Percentiles rank a stretch among this genome's conserved stretches.
Conservation (phyloP, 2,329 filamentous ascomycete genomes). For the Phialophora expanda region DNA sequence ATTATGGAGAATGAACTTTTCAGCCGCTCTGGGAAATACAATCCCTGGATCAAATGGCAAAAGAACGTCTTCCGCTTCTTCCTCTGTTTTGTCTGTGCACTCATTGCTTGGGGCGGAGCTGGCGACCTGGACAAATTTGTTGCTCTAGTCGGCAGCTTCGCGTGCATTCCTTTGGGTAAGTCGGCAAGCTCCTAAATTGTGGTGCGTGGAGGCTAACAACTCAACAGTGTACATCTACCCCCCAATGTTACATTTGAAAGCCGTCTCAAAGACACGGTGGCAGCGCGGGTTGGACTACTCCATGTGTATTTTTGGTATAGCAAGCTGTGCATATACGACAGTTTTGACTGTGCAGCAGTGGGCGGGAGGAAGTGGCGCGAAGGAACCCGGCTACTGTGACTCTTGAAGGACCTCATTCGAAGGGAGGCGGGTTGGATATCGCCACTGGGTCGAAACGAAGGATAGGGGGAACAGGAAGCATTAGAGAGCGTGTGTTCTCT, state of each 20-base stretch:
- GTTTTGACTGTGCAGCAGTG: conserved; percentile 84
- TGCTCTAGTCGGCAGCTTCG: conserved; percentile 92
- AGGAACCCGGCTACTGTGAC: conserved; percentile 69
- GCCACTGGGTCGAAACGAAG: background rate
- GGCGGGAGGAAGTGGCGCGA: conserved; percentile 64
- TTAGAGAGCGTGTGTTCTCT: background rate
- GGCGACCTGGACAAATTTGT: conserved; percentile 97
- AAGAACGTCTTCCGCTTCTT: conserved; percentile 97
- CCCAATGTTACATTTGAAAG: conserved; percentile 88
- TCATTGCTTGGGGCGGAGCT: conserved; percentile 89
- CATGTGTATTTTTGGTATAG: conserved; percentile 79
- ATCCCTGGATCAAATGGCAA: conserved; percentile 99
- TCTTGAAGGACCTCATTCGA: conserved; percentile 15
- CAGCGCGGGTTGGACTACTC: conserved; percentile 74
- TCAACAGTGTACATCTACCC: conserved; percentile 82
- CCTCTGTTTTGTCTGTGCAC: conserved; percentile 82
- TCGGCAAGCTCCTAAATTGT: background rate
- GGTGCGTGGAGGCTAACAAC: background rate
- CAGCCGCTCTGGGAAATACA: conserved; percentile 93
- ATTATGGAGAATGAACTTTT: conserved; percentile 96
- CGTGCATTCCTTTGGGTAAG: conserved; percentile 81
- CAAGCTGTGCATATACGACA: conserved; percentile 93
- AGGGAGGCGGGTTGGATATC: conserved; percentile 4
- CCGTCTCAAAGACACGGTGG: conserved; percentile 70
- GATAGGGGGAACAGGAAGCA: background rate